These are phyloP conservation scores for Rhynchospora tenuis DNA, from an alignment of 176 grass and related monocot genomes.

Conservation along the genomic window DNA sequence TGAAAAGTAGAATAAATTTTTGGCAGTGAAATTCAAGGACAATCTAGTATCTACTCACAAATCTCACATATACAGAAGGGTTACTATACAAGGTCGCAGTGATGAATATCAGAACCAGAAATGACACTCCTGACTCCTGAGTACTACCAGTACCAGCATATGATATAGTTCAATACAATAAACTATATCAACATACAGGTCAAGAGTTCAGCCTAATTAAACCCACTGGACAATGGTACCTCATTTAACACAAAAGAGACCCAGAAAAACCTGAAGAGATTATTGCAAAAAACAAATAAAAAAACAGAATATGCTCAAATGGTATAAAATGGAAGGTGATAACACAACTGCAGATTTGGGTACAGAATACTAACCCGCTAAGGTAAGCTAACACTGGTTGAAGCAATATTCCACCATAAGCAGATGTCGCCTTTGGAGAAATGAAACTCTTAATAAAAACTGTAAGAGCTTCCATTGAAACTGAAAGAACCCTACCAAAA, in stretches of 20 bases:
- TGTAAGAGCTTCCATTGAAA: slow-evolving; percentile 93
- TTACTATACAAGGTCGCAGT: background rate
- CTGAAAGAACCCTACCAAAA: slow-evolving; percentile 66
- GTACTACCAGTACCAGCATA: background rate
- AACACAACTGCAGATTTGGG: background rate
- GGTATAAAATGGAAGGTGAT: background rate
- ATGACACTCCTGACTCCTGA: background rate
- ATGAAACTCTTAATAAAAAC: slow-evolving; percentile 90
- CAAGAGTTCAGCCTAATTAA: background rate
- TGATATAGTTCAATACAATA: slow-evolving; percentile 23
- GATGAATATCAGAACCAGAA: background rate
- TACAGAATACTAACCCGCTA: slow-evolving; percentile 56
- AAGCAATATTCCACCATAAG: slow-evolving; percentile 75
- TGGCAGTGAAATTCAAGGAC: background rate
- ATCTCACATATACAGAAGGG: background rate
- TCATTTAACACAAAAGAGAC: background rate
- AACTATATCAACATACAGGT: background rate
- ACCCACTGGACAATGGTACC: background rate
- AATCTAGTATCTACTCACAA: background rate
- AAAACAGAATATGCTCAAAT: background rate
- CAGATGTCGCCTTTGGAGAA: slow-evolving; percentile 44
- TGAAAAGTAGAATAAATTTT: slow-evolving; percentile 23
- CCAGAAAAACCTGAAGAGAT: background rate
- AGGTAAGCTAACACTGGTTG: slow-evolving; percentile 95
- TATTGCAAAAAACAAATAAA: background rate